Base-by-base conservation (phyloP, 176 grass and related monocot genomes). In the Triticum monococcum region DNA sequence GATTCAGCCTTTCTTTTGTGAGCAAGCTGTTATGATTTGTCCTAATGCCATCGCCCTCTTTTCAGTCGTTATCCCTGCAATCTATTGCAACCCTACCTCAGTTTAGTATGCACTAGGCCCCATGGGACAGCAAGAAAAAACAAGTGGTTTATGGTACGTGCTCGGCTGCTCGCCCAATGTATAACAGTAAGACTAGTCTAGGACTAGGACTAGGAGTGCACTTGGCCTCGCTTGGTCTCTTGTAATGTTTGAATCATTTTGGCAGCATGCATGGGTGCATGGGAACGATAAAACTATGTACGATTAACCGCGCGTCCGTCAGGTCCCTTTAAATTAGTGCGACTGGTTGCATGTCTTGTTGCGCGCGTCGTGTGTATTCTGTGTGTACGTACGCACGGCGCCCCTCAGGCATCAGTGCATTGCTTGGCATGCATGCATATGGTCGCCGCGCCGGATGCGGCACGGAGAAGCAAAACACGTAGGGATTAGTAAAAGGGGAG, bases 211-310 rank as follows among this genome's bases (percentile, higher is more conserved):
- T 57, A 57, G 22, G 28, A 36, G 41, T 17, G 40, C 43, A 56
- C 65, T 50, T 68, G 63, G 26, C 26, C 48, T 20, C 67, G 37
- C 23, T 10, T 28, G 50, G 28, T 81, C 64, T 24, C 61, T 17
- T 30, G 12, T 87, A 77, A 11, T 83, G 86, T 83, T 83, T 63
- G 86, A 88, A 88, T 83, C 72, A 71, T 83, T 83, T 62, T 69
- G 80, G 24, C 35, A 68, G 30, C 73, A 31, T 50, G 77, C 63
- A 50, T 77, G 26, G n/a, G 8, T 8, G 56, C 79, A 68, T 85
- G 41, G 83, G 83, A 35, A 13, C 30, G 30, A 67, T 85, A 85
- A 85, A 85, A 78, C 60, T 85, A 77, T 28, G 12, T 24, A 56
- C 5, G 12, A 57, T 32, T 57, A 79, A 60, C 63, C 41, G 52